phyloP scores from a whole-genome alignment of 805 yeast species.

The Candida andamanensis region DNA sequence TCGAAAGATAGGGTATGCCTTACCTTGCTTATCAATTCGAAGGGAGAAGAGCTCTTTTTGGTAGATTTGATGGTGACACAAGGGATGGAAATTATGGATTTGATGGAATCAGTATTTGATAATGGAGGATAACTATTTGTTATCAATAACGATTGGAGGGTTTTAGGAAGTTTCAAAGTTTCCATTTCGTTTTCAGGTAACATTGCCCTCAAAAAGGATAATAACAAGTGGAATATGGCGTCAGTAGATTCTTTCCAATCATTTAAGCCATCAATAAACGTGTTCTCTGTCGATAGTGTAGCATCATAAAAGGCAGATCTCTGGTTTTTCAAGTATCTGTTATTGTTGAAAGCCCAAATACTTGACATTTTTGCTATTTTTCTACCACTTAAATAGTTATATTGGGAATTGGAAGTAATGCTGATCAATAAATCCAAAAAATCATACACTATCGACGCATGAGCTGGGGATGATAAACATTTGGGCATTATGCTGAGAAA shows the following conservation, averaged over 20 bases:
- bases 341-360: slow-evolving; percentile 69
- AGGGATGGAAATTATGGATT: slow-evolving; percentile 49
- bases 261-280: slow-evolving; percentile 64
- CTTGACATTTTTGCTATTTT: slow-evolving; percentile 80
- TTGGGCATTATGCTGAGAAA: slow-evolving; percentile 81
- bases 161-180: slow-evolving; percentile 55
- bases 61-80: slow-evolving; percentile 56
- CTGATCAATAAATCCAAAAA: slow-evolving; percentile 77
- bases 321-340: slow-evolving; percentile 11
- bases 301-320: slow-evolving; percentile 36
- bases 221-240: slow-evolving; percentile 75
- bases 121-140: slow-evolving; percentile 76
- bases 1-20: slow-evolving; percentile 58
- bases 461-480: slow-evolving; percentile 77
- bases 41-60: slow-evolving; percentile 42
- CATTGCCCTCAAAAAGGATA: slow-evolving; percentile 76
- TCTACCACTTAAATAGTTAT: slow-evolving; percentile 73
- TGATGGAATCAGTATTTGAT: slow-evolving; percentile 25
- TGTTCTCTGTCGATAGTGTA: slow-evolving; percentile 25
- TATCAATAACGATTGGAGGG: slow-evolving; percentile 60
- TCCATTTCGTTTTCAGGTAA: slow-evolving; percentile 61
- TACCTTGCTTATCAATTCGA: slow-evolving; percentile 51
- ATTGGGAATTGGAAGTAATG: slow-evolving; percentile 71
- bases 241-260: slow-evolving; percentile 79
- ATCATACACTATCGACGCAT: slow-evolving; percentile 85